Evolutionary conservation across 768 basidiomycete genomes (phyloP).

Genomic region (Saitozyma sp.): DNA sequence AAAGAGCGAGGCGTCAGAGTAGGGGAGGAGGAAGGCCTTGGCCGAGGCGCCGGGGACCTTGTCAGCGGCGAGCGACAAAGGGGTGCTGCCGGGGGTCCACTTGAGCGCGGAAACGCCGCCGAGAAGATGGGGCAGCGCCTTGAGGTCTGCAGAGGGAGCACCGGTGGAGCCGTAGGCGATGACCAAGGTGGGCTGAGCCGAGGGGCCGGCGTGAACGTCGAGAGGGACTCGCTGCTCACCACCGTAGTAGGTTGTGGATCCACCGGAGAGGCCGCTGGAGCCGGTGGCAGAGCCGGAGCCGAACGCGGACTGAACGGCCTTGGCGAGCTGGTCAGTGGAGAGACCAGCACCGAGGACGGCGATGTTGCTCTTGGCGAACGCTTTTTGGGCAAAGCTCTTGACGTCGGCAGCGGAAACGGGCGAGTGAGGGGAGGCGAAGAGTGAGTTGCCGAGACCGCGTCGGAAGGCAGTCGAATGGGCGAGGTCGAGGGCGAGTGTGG

Average conservation of each 20-base stretch:
- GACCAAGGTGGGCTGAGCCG: conserved; percentile 66
- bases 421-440: conserved; percentile 74
- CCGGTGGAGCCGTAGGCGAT: conserved; percentile 80
- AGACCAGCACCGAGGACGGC: conserved; percentile 88
- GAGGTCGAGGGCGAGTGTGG: conserved; percentile 73
- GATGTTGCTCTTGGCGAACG: conserved; percentile 75
- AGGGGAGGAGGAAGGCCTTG: conserved; percentile 75
- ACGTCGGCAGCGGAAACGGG: conserved; percentile 59
- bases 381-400: conserved; percentile 68
- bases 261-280: conserved; percentile 51
- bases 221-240: conserved; percentile 75
- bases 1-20: conserved; percentile 87
- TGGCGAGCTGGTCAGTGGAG: conserved; percentile 64
- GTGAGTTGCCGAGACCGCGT: conserved; percentile 82
- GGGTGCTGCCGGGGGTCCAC: conserved; percentile 75
- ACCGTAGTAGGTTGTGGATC: conserved; percentile 67
- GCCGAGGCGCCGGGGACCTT: conserved; percentile 61
- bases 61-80: conserved; percentile 64
- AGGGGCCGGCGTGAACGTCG: conserved; percentile 58
- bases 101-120: conserved; percentile 79
- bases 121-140: conserved; percentile 75
- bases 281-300: conserved; percentile 53
- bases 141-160: conserved; percentile 65
- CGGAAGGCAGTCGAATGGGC: conserved; percentile 93
- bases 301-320: conserved; percentile 72